phyloP scores from a whole-genome alignment of 2,329 filamentous ascomycete species.

The Aspergillus sp. region DNA sequence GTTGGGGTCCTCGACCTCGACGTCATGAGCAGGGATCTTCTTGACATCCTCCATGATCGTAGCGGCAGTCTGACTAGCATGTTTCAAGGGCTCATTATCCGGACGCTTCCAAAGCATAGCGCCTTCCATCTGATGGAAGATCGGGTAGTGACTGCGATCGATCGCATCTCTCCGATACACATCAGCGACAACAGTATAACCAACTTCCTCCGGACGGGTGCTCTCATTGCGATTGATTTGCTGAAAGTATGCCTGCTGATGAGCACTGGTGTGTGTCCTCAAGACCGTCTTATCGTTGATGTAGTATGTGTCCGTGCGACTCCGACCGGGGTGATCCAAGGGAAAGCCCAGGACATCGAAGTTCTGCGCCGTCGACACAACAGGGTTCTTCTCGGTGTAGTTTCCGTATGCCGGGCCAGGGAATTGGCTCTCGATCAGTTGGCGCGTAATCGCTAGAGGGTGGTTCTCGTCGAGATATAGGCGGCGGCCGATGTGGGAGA shows the following conservation, averaged over 20 bases:
- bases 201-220: constrained; percentile 52
- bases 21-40: constrained; percentile 69
- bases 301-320: constrained; percentile 92
- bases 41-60: constrained; percentile 71
- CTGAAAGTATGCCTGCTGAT: constrained; percentile 82
- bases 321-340: constrained; percentile 81
- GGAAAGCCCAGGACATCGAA: constrained; percentile 97
- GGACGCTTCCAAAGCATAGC: constrained; percentile 82
- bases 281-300: constrained; percentile 81
- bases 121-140: constrained; percentile 99
- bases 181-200: constrained; percentile 89
- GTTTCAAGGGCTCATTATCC: constrained; percentile 31
- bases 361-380: constrained; percentile 83
- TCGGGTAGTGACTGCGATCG: constrained; percentile 90
- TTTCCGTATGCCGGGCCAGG: constrained; percentile 70
- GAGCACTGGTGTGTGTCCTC: constrained; percentile 91
- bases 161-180: constrained; percentile 95
- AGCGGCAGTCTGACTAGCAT: constrained; percentile 51
- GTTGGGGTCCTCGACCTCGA: constrained; percentile 81
- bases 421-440: constrained; percentile 90
- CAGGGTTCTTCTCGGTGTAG: constrained; percentile 77
- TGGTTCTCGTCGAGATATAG: constrained; percentile 93
- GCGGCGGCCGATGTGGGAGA: constrained; percentile 70
- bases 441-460: constrained; percentile 84
- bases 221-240: constrained; percentile 55